These are phyloP conservation scores for Erysimum pusillum DNA, from an alignment of 441 rosid genomes.

Conservation along the genomic window DNA sequence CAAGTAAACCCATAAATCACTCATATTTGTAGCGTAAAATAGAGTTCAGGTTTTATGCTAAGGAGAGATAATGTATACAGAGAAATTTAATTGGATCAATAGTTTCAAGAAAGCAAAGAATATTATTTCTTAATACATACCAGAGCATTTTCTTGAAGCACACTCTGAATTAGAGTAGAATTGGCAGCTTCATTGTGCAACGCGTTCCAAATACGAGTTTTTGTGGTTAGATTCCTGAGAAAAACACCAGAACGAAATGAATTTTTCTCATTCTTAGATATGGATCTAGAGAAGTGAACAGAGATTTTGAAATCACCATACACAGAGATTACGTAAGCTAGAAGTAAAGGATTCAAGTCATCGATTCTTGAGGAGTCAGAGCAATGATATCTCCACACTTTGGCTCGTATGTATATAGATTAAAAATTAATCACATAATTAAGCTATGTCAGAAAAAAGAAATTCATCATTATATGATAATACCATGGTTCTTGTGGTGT, in stretches of 20 bases:
- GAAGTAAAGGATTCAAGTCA: conserved; percentile 33
- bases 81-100: too few species aligned
- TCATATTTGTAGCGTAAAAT: background rate
- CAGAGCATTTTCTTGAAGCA: conserved; percentile 43
- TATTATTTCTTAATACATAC: background rate
- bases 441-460: too few species aligned
- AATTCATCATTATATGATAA: too few species aligned
- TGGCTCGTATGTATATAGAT: conserved; percentile 34
- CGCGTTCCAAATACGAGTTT: conserved; percentile 65
- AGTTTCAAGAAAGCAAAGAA: too few species aligned
- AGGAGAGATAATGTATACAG: too few species aligned
- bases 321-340: conserved; percentile 3
- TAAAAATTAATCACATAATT: too few species aligned
- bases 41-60: background rate
- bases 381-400: conserved; percentile 42
- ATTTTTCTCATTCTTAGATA: background rate
- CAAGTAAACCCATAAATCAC: background rate
- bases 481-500: too few species aligned
- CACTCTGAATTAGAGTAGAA: conserved; percentile 48
- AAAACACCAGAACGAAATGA: conserved; percentile 43
- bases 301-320: background rate
- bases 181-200: conserved; percentile 48
- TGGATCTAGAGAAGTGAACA: conserved; percentile 11
- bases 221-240: conserved; percentile 54
- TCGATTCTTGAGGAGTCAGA: conserved; percentile 23